Evolutionary conservation across 305 asterid species (phyloP).

Genomic region (Fraxinus dipetala): DNA sequence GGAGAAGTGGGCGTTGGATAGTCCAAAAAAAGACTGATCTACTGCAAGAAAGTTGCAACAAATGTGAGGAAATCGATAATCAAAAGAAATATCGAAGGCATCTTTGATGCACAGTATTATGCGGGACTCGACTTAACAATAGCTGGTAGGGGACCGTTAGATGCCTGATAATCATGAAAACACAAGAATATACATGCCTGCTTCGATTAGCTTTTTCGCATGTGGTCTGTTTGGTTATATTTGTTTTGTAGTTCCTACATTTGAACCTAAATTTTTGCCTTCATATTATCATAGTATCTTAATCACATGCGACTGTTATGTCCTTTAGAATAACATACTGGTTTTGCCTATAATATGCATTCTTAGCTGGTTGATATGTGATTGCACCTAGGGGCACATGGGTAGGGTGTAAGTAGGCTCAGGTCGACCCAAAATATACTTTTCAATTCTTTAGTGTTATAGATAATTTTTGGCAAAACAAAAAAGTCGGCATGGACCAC

Average conservation of each 20-base stretch:
- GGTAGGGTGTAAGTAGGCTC: not conserved
- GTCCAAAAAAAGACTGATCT: slow-evolving; percentile 26
- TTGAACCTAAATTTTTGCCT: not conserved
- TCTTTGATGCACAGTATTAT: not conserved
- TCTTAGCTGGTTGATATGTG: slow-evolving; percentile 34
- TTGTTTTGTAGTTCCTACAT: not conserved
- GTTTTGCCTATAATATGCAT: not conserved
- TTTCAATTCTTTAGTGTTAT: not conserved
- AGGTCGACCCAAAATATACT: not conserved
- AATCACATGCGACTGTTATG: not conserved
- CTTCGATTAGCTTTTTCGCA: not conserved
- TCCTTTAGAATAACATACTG: not conserved
- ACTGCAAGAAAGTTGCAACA: slow-evolving; percentile 13
- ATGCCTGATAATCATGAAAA: not conserved
- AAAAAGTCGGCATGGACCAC: not conserved
- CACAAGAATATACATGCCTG: not conserved
- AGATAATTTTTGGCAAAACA: not conserved
- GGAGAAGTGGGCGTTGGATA: slow-evolving; percentile 56
- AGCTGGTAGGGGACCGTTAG: not conserved
- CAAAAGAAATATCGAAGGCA: not conserved
- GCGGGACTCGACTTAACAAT: not conserved
- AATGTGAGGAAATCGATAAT: slow-evolving; percentile 6
- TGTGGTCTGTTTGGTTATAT: not conserved
- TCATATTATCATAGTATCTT: not conserved
- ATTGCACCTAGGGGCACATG: slow-evolving; percentile 32